Conservation (phyloP, 1,284 basidiomycete genomes). For the Irpex sp. region DNA sequence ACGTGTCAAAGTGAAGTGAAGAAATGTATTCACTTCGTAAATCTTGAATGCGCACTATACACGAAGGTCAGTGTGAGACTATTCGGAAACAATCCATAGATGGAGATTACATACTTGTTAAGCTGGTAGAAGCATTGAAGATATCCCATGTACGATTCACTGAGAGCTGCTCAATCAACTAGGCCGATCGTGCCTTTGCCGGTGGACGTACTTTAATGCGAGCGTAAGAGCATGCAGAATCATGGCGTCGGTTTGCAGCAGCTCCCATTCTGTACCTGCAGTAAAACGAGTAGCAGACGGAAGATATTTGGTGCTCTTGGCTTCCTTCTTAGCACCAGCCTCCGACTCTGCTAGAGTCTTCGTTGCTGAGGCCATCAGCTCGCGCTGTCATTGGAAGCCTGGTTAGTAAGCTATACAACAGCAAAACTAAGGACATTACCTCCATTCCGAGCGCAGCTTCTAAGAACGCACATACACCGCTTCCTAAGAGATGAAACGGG, state of each 20-base stretch:
- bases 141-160: slow-evolving; percentile 77
- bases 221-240: slow-evolving; percentile 67
- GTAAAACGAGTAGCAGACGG: slow-evolving; percentile 44
- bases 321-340: slow-evolving; percentile 53
- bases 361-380: slow-evolving; percentile 55
- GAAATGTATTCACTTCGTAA: slow-evolving; percentile 50
- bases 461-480: slow-evolving; percentile 70
- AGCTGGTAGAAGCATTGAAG: slow-evolving; percentile 72
- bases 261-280: slow-evolving; percentile 68
- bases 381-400: slow-evolving; percentile 16
- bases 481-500: slow-evolving; percentile 68
- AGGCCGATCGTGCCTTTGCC: neutral
- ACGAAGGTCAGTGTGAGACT: neutral
- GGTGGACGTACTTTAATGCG: slow-evolving; percentile 52
- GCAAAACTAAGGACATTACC: slow-evolving; percentile 30
- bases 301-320: slow-evolving; percentile 40
- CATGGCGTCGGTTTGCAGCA: slow-evolving; percentile 66
- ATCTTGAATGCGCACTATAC: slow-evolving; percentile 67
- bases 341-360: slow-evolving; percentile 54
- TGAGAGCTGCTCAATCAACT: slow-evolving; percentile 22
- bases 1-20: neutral
- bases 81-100: neutral
- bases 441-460: slow-evolving; percentile 82
- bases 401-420: neutral
- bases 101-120: slow-evolving; percentile 41